Evolutionary conservation across 2,329 filamentous ascomycete species (phyloP), one percentile per base, ranked within the genome.

Genomic region (Elsinoe australis): DNA sequence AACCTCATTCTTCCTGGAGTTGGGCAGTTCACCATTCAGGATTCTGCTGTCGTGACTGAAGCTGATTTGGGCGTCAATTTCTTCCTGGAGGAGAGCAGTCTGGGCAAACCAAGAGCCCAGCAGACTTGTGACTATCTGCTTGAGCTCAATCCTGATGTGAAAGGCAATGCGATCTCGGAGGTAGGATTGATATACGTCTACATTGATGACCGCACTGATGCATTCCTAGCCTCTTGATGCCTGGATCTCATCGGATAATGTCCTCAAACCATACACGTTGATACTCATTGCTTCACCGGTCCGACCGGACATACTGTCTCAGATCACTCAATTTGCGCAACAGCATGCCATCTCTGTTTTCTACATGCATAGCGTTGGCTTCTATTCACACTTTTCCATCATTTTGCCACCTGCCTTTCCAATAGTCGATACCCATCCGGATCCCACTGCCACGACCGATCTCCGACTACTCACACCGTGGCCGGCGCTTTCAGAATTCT

Each of bases 1-100:
- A 98, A 98, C 62, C 78, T 98, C n/a, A 86, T 98, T 2, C 71
- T 98, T 6, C 92, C 92, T 50, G 87, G 89, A 3, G 85, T 96
- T 58, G 94, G 92, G 6, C 79, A 80, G 19, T 98, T 95, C 64
- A 94, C 87, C 0, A 94, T 98, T 53, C 83, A 85, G 46, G 92
- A 98, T 59, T 80, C 84, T 5, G 78, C 80, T 1, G 65, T 75
- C 2, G 89, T 98, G n/a, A 73, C 71, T 1, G 83, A 94, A 56
- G 74, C 80, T 33, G 92, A 98, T 59, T 71, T 98, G 32, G 92
- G 94, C 3, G 83, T 95, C 53, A 98, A 98, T 68, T 98, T 98
- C 74, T 98, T 98, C 60, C 73, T 98, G 0, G 87, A 95, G 52
- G 80, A 92, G 57, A 71, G 74, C 41, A 83, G 80, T 54, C 64